Evolutionary conservation across 2,329 filamentous ascomycete genomes (phyloP).

Genomic region (Podosphaera xanthii): DNA sequence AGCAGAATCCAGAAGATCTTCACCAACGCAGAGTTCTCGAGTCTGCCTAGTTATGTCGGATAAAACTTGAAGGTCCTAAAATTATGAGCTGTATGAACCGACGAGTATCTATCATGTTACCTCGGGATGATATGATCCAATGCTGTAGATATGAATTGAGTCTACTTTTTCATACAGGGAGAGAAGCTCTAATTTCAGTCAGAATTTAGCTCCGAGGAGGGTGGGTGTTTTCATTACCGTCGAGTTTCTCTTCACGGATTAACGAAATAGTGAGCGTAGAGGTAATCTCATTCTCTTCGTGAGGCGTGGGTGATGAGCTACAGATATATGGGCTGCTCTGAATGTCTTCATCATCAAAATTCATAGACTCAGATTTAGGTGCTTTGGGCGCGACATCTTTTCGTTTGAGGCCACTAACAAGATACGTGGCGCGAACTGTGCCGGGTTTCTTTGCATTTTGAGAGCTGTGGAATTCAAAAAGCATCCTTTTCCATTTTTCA

Average conservation of each 20-base stretch:
- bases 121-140: slow-evolving; percentile 47
- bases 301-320: slow-evolving; percentile 37
- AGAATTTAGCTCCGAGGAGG: too few relatives aligned
- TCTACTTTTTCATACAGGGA: slow-evolving; percentile 47
- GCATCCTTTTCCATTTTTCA: slow-evolving; percentile 35
- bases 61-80: slow-evolving; percentile 40
- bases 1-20: slow-evolving; percentile 35
- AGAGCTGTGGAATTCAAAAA: slow-evolving; percentile 60
- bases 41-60: slow-evolving; percentile 46
- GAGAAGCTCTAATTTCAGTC: slow-evolving; percentile 30
- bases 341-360: slow-evolving; percentile 43
- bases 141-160: slow-evolving; percentile 71
- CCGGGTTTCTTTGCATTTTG: slow-evolving; percentile 55
- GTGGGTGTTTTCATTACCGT: slow-evolving; percentile 18
- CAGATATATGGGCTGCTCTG: slow-evolving; percentile 43
- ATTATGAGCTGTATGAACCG: background rate
- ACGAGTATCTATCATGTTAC: slow-evolving; percentile 17
- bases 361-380: slow-evolving; percentile 19
- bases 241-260: slow-evolving; percentile 47
- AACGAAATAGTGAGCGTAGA: slow-evolving; percentile 39
- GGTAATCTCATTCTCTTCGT: slow-evolving; percentile 26
- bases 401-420: slow-evolving; percentile 49
- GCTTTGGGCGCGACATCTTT: slow-evolving; percentile 13
- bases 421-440: slow-evolving; percentile 77
- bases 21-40: slow-evolving; percentile 27